These are phyloP conservation scores for Thamnidium elegans DNA, from an alignment of 192 early-diverging fungal genomes.

Conservation along the genomic window DNA sequence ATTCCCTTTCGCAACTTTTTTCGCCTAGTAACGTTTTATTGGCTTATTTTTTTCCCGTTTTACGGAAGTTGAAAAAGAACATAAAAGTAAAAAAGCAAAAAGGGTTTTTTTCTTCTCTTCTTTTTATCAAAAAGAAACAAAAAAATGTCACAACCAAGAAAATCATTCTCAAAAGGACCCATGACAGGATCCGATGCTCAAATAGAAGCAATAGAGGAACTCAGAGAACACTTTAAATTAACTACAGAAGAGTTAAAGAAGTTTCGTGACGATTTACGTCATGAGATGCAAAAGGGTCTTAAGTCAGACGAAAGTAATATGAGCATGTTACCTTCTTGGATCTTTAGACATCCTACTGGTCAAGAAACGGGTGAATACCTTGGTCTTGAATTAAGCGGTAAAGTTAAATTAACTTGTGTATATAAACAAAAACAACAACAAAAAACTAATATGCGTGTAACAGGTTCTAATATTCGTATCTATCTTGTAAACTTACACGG, in stretches of 20 bases:
- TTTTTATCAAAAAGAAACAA: background rate
- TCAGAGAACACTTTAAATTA: slow-evolving; percentile 43
- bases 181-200: slow-evolving; percentile 1
- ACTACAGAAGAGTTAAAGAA: slow-evolving; percentile 49
- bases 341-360: slow-evolving; percentile 64
- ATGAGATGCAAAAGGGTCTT: slow-evolving; percentile 62
- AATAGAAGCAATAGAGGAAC: background rate
- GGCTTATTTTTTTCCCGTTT: background rate
- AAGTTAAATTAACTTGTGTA: too few species aligned
- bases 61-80: background rate
- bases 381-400: slow-evolving; percentile 84
- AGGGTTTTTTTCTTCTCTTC: background rate
- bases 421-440: background rate
- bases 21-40: background rate
- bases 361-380: slow-evolving; percentile 74
- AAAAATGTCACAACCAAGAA: background rate
- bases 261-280: slow-evolving; percentile 52
- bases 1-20: too few species aligned
- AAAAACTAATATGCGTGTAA: background rate
- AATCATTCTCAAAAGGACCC: background rate
- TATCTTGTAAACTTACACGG: slow-evolving; percentile 48
- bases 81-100: background rate
- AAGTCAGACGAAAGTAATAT: slow-evolving; percentile 15
- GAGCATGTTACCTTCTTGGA: slow-evolving; percentile 79
- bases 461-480: slow-evolving; percentile 28